Evolutionary conservation across 257 asterid species (phyloP).

Genomic region (Capsicum pubescens): DNA sequence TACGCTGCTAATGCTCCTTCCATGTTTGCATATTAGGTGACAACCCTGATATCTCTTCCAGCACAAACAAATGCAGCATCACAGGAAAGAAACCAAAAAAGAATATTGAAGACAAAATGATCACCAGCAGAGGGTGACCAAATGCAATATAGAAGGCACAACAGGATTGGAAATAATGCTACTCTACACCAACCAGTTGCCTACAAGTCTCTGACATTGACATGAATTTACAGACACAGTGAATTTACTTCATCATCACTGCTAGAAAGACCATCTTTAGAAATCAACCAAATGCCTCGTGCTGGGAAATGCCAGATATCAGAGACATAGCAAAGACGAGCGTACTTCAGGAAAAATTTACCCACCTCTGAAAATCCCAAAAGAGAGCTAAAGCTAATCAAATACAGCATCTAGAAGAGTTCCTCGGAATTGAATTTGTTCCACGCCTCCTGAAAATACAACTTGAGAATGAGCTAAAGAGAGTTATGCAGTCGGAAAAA

Average conservation of each 20-base stretch:
- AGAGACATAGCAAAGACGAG: slow-evolving; percentile 23
- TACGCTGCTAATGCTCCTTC: slow-evolving; percentile 5
- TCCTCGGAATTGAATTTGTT: slow-evolving; percentile 99
- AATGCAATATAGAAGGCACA: slow-evolving; percentile 44
- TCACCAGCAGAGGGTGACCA: slow-evolving; percentile 45
- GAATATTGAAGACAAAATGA: slow-evolving; percentile 33
- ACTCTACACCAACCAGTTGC: slow-evolving; percentile 52
- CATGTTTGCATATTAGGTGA: neutral
- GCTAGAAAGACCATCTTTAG: slow-evolving; percentile 38
- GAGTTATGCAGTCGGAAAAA: slow-evolving; percentile 12
- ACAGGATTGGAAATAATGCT: slow-evolving; percentile 45
- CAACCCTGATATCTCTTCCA: neutral
- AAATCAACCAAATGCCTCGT: slow-evolving; percentile 27
- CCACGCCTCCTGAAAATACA: slow-evolving; percentile 84
- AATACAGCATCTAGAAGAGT: slow-evolving; percentile 66
- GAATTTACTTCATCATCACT: slow-evolving; percentile 40
- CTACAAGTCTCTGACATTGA: slow-evolving; percentile 43
- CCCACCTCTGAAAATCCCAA: slow-evolving; percentile 38
- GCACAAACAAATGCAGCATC: slow-evolving; percentile 4
- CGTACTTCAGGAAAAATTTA: slow-evolving; percentile 14
- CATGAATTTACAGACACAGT: slow-evolving; percentile 57
- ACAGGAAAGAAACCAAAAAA: slow-evolving; percentile 28
- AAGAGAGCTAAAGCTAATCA: slow-evolving; percentile 31
- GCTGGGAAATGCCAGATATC: slow-evolving; percentile 38
- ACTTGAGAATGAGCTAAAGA: slow-evolving; percentile 11